Evolutionary conservation across 352 stramenopile species (phyloP), one percentile per base, ranked within the genome.

Genomic region (Globisporangium okanoganense): DNA sequence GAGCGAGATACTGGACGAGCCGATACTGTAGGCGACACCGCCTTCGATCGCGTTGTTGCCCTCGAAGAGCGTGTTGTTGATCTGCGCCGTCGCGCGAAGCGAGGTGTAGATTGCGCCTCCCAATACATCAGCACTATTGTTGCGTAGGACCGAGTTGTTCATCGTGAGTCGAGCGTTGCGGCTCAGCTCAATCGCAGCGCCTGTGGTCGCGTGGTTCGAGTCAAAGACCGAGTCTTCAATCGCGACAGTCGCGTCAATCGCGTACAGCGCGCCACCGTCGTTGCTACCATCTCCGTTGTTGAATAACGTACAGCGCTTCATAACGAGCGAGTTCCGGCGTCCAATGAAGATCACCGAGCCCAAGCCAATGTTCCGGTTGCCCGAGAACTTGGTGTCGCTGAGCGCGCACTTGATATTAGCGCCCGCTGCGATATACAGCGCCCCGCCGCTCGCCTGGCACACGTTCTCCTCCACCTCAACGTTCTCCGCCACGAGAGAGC

Each of bases 281-380:
- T 71, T 81, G 22, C n/a, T 63, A 0, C 24, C 7, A 6, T 66
- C 70, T 2, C 76, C 80, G 47, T 88, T 90, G 0, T 25, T 48
- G 9, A 62, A 50, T 0, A 90, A 25, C 12, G 56, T 49, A 6
- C 66, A 78, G 0, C 36, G 20, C 0, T 12, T 56, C 24, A 86
- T 27, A 0, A 31, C 40, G 14, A 77, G 58, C 0, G 62, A 69
- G 49, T 85, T 85, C 41, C 85, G 88, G 33, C 76, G 76, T 3
- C 78, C 75, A 4, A 90, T 56, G 29, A 72, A 85, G 24, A 89
- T 77, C 0, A 70, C 66, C 1, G 76, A 87, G 7, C 81, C 78
- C 9, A 78, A 63, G 0, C 80, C 78, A 24, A 71, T 58, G 48
- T 92, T 92, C 0, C 25, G 65, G 45, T 84, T 90, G 8, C 53